Base-by-base conservation (phyloP, 352 stramenopile species). In the Phytophthora cactorum region DNA sequence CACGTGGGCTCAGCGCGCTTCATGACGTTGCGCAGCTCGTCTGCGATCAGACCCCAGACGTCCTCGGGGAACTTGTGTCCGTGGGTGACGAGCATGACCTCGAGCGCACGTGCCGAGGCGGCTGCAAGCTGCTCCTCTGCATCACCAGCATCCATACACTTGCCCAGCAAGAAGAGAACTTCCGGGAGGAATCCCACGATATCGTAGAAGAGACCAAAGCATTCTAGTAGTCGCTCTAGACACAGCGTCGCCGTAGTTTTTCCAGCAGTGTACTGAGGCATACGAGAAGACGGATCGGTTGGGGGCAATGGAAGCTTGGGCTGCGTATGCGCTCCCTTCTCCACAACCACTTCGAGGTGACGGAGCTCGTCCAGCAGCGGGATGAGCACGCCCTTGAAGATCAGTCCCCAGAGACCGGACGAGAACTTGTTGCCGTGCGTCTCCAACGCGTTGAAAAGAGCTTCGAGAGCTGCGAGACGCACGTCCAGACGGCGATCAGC, bases 401-500 rank as follows among this genome's bases (percentile, higher is more conserved):
- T 70, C 17, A 96, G 68, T 5, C 78, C 80, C 91, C 90, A 97
- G 5, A 97, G 71, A 12, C 85, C 82, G 0, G 75, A 68, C 0
- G 80, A 92, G 51, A 97, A 96, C 60, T 92, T 90, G 6, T 53
- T 59, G 29, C 87, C 84, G 46, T 94, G 81, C 7, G 68, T 74
- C 45, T 92, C 73, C 10, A 97, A 76, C 15, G 86, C 77, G 44
- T 84, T 76, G 52, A 92, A 97, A 1, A 98, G 79, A 1, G 78
- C 81, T 28, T 92, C 63, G 3, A 97, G 60, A 5, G 89, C 89
- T 15, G 78, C 72, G 3, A 91, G 67, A 14, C 92, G 88, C 38
- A 99, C 84, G n/a, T 96, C 81, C 12, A 96, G 70, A 28, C 97
- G 92, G 10, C 79, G 74, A 62, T 99, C 96, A 1, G 88, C 90